Conservation (phyloP, 2,329 filamentous ascomycete genomes). For the Elsinoe necatrix region DNA sequence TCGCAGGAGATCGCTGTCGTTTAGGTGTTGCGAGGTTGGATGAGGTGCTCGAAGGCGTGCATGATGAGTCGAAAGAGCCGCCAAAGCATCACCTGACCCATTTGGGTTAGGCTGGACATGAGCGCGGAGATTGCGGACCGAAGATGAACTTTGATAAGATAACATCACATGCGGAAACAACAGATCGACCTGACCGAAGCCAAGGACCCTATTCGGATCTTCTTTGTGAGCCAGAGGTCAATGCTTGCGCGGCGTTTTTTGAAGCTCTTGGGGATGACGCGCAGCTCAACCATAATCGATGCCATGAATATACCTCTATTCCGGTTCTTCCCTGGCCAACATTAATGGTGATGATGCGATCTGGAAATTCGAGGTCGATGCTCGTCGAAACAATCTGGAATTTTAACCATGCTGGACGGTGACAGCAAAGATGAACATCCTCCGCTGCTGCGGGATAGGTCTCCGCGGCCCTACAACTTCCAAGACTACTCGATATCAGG, state of each 20-base stretch:
- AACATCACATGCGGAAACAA: neutral
- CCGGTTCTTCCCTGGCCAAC: neutral
- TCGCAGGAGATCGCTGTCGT: neutral
- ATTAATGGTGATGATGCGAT: neutral
- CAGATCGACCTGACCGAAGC: neutral
- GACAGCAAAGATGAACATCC: slow-evolving; percentile 2
- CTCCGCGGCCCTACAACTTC: slow-evolving; percentile 11
- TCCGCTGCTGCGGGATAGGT: slow-evolving; percentile 13
- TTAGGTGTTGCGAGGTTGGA: neutral
- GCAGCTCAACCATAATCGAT: slow-evolving; percentile 6
- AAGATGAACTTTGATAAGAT: slow-evolving; percentile 6
- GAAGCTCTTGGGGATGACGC: slow-evolving; percentile 11
- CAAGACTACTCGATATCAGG: slow-evolving; percentile 9
- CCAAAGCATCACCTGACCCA: neutral
- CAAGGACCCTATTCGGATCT: neutral
- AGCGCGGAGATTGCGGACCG: neutral
- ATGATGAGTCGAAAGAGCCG: slow-evolving; percentile 9
- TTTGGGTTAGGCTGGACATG: neutral
- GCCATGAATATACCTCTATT: neutral
- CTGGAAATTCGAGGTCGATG: neutral
- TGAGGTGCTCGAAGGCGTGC: slow-evolving; percentile 4
- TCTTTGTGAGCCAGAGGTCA: neutral
- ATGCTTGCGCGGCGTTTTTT: slow-evolving; percentile 5
- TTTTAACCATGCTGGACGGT: neutral
- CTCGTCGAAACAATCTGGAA: neutral